Evolutionary conservation across 352 stramenopile genomes (phyloP), one percentile per base, ranked within the genome.

Genomic region (Globisporangium echinulatum): DNA sequence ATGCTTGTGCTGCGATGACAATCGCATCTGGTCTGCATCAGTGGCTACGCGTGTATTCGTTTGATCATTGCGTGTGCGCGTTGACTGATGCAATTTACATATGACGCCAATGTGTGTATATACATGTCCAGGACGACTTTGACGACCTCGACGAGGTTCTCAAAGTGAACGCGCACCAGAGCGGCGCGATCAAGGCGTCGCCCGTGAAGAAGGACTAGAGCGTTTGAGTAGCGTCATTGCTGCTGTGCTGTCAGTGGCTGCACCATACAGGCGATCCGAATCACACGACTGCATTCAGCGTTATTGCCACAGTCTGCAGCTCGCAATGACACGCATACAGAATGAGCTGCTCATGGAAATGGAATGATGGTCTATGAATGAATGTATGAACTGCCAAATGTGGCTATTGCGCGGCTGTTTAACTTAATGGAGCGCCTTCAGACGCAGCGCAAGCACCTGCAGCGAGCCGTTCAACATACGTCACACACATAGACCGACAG

Each of bases 91-190:
- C 47, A 9, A 8, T 9, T 39, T 33, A 33, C 25, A 33, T 3
- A 33, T 33, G 25, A 33, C 25, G 25, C 25, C 25, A 33, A 33
- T 3, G 25, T 33, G 25, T 33, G 25, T 33, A 33, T 33, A 3
- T 3, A 33, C 25, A 33, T 33, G 25, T 33, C 25, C 25, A 93
- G 83, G 83, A 93, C 55, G 83, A 93, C 54, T 93, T 93, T 56
- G 82, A 85, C 48, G 83, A 87, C 58, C 59, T 93, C 60, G 81
- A 93, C 56, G 82, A 80, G 10, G 62, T 87, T 10, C 76, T 74
- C 37, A 90, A 89, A 64, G 83, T 93, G 56, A 87, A 93, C 49
- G 83, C 88, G 44, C 79, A 93, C 66, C 58, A 89, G 60, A 90
- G 77, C 62, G 83, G 83, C 56, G 46, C 65, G 33, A 89, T 89